Percentiles rank a stretch among this genome's conserved stretches.
These are phyloP conservation scores for Arctostaphylos glauca DNA, from an alignment of 148 eudicot species.

Conservation along the genomic window DNA sequence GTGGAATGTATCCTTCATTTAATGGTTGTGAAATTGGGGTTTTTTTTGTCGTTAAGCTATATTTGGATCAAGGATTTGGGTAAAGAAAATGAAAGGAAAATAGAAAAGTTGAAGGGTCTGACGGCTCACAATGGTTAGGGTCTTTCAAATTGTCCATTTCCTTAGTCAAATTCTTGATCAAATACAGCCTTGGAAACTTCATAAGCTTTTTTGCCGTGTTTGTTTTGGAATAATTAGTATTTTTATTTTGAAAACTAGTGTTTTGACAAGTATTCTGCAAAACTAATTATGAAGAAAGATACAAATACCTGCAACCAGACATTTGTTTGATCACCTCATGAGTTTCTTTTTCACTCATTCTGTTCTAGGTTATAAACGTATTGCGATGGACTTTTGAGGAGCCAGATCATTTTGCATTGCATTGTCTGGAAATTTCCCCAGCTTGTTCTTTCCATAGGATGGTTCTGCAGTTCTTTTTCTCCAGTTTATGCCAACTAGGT, in stretches of 20 bases:
- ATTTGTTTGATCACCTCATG: slow-evolving; percentile 1
- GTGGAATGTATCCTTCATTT: not conserved
- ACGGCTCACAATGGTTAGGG: too few species aligned
- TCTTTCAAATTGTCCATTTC: not conserved
- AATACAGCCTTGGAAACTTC: not conserved
- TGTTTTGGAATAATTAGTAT: not conserved
- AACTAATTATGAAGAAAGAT: not conserved
- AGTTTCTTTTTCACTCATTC: not conserved
- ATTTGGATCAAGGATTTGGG: not conserved
- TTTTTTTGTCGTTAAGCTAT: not conserved
- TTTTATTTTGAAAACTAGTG: not conserved
- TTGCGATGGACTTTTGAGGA: not conserved
- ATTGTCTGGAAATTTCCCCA: not conserved
- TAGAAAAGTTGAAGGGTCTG: not conserved
- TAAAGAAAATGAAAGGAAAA: not conserved
- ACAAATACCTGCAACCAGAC: not conserved
- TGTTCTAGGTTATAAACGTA: not conserved
- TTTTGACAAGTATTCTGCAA: not conserved
- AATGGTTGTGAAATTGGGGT: not conserved
- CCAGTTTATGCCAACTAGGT: not conserved
- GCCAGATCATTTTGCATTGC: not conserved
- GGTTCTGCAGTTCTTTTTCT: not conserved
- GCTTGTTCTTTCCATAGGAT: slow-evolving; percentile 2
- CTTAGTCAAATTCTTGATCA: not conserved
- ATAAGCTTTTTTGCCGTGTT: not conserved